Conservation (phyloP, 2,329 filamentous ascomycete genomes). For the Tolypocladium sp. region DNA sequence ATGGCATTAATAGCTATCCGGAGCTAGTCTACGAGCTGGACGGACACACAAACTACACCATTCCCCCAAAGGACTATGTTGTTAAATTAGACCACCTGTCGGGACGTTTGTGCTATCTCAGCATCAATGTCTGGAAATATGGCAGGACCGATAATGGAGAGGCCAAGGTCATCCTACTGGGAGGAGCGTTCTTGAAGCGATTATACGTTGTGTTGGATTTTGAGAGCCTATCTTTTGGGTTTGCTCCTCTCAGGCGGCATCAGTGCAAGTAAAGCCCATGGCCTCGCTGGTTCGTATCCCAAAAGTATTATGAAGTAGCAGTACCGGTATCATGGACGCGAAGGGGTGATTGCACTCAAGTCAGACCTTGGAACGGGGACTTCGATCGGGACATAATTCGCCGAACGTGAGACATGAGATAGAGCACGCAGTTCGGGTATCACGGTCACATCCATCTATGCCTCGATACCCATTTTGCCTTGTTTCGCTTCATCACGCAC, state of each 20-base stretch:
- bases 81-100: not conserved
- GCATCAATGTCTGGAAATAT: slow-evolving; percentile 1
- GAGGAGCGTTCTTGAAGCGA: not conserved
- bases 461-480: no score
- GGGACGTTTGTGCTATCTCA: not conserved
- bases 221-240: not conserved
- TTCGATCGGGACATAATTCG: no score
- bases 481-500: no score
- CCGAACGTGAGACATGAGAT: no score
- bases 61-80: not conserved
- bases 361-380: no score
- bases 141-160: not conserved
- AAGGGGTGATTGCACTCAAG: no score
- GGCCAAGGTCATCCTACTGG: not conserved
- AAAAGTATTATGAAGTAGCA: not conserved
- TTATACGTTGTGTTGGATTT: not conserved
- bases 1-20: not conserved
- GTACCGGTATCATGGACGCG: no score
- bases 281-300: not conserved
- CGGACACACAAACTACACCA: not conserved
- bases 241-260: not conserved
- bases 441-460: no score
- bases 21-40: not conserved
- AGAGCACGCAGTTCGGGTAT: no score
- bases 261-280: not conserved